phyloP scores from a whole-genome alignment of 2,329 filamentous ascomycete species.

The Cryphonectria naterciae region DNA sequence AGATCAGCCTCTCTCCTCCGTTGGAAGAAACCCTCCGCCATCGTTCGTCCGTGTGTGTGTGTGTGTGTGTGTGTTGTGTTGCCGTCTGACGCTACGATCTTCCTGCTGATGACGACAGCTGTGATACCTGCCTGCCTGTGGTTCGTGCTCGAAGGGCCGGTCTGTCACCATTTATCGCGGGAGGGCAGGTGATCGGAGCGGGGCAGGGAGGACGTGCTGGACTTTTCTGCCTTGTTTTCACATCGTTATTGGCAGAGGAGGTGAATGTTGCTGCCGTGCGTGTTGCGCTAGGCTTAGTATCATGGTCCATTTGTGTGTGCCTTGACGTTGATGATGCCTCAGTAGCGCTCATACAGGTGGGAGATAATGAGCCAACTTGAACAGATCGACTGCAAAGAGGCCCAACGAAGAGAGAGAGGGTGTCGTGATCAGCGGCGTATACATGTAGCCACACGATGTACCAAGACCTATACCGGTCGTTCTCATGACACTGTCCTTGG shows the following conservation, averaged over 20 bases:
- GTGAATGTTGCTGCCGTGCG: not conserved
- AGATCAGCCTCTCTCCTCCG: not conserved
- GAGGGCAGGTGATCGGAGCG: not conserved
- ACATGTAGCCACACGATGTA: not conserved
- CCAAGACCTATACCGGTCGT: not conserved
- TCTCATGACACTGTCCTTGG: not conserved
- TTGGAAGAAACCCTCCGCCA: not conserved
- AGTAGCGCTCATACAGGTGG: not conserved
- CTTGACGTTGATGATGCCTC: not conserved
- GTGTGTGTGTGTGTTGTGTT: not conserved
- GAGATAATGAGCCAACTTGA: not conserved
- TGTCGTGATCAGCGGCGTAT: not conserved
- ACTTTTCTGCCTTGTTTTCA: not conserved
- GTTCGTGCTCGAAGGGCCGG: not conserved
- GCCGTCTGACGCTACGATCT: slow-evolving; percentile 1
- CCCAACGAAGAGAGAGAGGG: not conserved
- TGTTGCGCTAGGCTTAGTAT: not conserved
- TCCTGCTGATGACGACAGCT: slow-evolving; percentile 2
- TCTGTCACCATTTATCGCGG: not conserved
- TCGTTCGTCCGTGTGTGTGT: not conserved
- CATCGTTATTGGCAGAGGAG: not conserved
- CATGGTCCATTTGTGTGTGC: not conserved
- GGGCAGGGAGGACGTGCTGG: not conserved
- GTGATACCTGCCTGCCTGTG: not conserved
- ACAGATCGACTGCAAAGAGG: not conserved